A percentile compares a stretch with the other conserved stretches of the same genome.
Evolutionary conservation across 495 filamentous ascomycete species (phyloP).

Genomic region (Neurospora sp.): DNA sequence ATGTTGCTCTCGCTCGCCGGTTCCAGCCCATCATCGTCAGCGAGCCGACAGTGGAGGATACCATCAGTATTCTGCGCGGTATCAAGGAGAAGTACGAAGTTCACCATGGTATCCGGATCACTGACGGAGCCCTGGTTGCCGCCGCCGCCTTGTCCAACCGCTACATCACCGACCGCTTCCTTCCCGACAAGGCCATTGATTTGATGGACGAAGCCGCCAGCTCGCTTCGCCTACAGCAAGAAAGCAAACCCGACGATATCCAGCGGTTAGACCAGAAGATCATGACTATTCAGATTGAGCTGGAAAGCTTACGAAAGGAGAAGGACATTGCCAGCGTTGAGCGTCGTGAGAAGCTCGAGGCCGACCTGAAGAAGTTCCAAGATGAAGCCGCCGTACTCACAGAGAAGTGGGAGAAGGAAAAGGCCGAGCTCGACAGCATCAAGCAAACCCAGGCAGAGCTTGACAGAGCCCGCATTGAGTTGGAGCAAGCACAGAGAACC

Average conservation of each 20-base stretch:
- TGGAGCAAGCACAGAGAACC: slow-evolving; percentile 79
- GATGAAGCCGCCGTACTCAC: slow-evolving; percentile 57
- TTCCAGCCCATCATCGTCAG: slow-evolving; percentile 89
- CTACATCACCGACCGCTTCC: slow-evolving; percentile 91
- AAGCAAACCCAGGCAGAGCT: slow-evolving; percentile 79
- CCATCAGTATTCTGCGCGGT: slow-evolving; percentile 89
- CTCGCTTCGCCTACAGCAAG: slow-evolving; percentile 81
- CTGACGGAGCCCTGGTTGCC: slow-evolving; percentile 82
- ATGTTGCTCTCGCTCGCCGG: slow-evolving; percentile 81
- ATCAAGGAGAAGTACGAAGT: slow-evolving; percentile 97
- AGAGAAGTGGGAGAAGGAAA: slow-evolving; percentile 82
- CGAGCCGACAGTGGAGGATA: slow-evolving; percentile 83
- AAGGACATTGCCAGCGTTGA: slow-evolving; percentile 81
- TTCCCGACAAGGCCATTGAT: slow-evolving; percentile 96
- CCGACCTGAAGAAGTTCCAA: slow-evolving; percentile 60
- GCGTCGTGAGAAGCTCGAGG: slow-evolving; percentile 75
- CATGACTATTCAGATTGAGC: slow-evolving; percentile 93
- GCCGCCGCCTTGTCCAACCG: slow-evolving; percentile 88
- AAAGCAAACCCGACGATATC: slow-evolving; percentile 92
- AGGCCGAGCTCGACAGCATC: slow-evolving; percentile 68
- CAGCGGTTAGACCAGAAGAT: slow-evolving; percentile 85
- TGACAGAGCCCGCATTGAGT: slow-evolving; percentile 71
- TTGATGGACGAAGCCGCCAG: slow-evolving; percentile 93
- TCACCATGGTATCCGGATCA: slow-evolving; percentile 90
- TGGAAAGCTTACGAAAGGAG: slow-evolving; percentile 92